Conservation (phyloP, 805 yeast species). For the Cyberlindnera lachancei region DNA sequence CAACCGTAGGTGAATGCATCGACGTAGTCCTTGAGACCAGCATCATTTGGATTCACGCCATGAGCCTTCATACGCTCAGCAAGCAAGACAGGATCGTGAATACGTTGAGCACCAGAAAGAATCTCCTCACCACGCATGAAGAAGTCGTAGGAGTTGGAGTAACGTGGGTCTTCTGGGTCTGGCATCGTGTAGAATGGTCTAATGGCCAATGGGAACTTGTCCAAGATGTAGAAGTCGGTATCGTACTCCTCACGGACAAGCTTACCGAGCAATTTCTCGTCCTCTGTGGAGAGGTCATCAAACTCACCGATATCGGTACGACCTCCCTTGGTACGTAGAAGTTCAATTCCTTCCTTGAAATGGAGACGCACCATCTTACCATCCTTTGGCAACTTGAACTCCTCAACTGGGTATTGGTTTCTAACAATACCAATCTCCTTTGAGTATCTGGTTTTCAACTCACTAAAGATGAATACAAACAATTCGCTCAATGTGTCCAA, state of each 20-base stretch:
- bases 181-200: conserved; percentile 99
- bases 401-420: conserved; percentile 95
- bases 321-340: conserved; percentile 83
- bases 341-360: conserved; percentile 83
- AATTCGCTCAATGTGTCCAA: conserved; percentile 55
- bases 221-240: conserved; percentile 96
- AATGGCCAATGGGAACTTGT: conserved; percentile 93
- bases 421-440: conserved; percentile 85
- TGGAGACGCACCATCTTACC: conserved; percentile 89
- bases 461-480: conserved; percentile 81
- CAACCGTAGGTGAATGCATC: conserved; percentile 93
- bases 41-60: conserved; percentile 71
- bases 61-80: conserved; percentile 75
- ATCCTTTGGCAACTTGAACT: conserved; percentile 86
- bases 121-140: conserved; percentile 99
- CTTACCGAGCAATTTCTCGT: conserved; percentile 89
- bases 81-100: conserved; percentile 85
- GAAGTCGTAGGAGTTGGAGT: conserved; percentile 97
- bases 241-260: conserved; percentile 89
- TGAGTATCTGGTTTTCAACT: conserved; percentile 71
- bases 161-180: conserved; percentile 82
- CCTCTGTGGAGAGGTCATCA: conserved; percentile 89
- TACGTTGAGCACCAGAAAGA: conserved; percentile 98
- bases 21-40: conserved; percentile 85
- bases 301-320: conserved; percentile 66